Conservation (phyloP, 1,284 basidiomycete species). For the Papiliotrema laurentii region DNA sequence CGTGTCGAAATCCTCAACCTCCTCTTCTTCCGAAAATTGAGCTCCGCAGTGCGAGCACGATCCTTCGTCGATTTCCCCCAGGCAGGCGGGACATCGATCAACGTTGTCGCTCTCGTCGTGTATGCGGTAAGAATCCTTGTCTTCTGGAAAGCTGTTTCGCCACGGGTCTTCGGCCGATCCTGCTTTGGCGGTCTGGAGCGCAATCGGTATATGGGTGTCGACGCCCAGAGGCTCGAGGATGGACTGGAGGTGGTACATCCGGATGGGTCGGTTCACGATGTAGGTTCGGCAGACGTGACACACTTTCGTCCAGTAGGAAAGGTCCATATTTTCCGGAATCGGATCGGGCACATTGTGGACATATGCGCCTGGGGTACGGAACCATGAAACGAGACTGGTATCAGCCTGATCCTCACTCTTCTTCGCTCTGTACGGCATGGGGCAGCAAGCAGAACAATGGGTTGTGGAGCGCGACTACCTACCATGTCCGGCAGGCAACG, state of each 20-base stretch:
- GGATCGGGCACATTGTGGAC: slow-evolving; percentile 13
- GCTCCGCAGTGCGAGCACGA: slow-evolving; percentile 29
- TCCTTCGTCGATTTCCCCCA: slow-evolving; percentile 29
- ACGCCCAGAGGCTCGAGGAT: slow-evolving; percentile 37
- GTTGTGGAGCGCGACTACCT: not conserved
- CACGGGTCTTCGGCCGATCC: slow-evolving; percentile 24
- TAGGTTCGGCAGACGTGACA: slow-evolving; percentile 43
- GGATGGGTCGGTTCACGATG: slow-evolving; percentile 35
- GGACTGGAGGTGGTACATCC: slow-evolving; percentile 30
- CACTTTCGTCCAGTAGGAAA: slow-evolving; percentile 36
- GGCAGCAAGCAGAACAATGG: too few species aligned
- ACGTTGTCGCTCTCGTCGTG: slow-evolving; percentile 27
- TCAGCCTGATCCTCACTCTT: too few species aligned
- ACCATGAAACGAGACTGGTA: slow-evolving; percentile 36
- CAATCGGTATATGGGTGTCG: slow-evolving; percentile 12
- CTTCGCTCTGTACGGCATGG: too few species aligned
- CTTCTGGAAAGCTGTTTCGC: slow-evolving; percentile 27
- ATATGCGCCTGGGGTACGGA: slow-evolving; percentile 39
- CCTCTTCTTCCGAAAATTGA: slow-evolving; percentile 16
- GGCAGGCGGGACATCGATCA: slow-evolving; percentile 35
- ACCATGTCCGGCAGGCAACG: slow-evolving; percentile 42
- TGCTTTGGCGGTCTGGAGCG: slow-evolving; percentile 7
- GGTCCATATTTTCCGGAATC: slow-evolving; percentile 19
- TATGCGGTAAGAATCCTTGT: slow-evolving; percentile 22
- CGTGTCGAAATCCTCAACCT: slow-evolving; percentile 4